Evolutionary conservation across 768 basidiomycete genomes (phyloP).

Genomic region (Lactarius sanguifluus): DNA sequence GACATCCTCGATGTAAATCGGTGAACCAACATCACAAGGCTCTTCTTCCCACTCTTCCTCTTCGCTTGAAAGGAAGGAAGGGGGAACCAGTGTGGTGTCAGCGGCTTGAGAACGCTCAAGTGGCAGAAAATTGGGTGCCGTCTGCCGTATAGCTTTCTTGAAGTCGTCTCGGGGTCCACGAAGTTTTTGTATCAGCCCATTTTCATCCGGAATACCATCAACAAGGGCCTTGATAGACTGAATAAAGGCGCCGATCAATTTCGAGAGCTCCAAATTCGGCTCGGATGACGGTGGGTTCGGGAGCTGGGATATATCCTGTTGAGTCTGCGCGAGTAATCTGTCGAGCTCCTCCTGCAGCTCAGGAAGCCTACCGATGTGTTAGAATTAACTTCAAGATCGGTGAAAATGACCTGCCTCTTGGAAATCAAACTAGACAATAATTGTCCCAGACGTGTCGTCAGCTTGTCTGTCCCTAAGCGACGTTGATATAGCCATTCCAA

Average conservation of each 20-base stretch:
- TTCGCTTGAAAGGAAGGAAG: constrained; percentile 33
- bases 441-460: constrained; percentile 59
- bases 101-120: constrained; percentile 35
- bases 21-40: constrained; percentile 11
- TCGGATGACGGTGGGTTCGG: constrained; percentile 56
- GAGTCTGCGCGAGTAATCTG: constrained; percentile 43
- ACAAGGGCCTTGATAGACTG: constrained; percentile 45
- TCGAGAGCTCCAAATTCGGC: constrained; percentile 55
- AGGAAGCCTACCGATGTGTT: constrained; percentile 49
- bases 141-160: constrained; percentile 44
- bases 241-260: constrained; percentile 47
- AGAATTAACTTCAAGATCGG: too few relatives aligned
- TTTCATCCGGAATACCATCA: constrained; percentile 49
- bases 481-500: constrained; percentile 52
- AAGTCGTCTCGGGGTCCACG: constrained; percentile 49
- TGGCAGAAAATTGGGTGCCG: constrained; percentile 57
- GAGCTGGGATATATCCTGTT: constrained; percentile 36
- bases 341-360: constrained; percentile 60
- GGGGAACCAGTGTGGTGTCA: background rate
- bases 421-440: constrained; percentile 59
- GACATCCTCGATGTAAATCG: constrained; percentile 57
- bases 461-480: constrained; percentile 54
- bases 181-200: constrained; percentile 56
- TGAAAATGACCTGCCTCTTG: constrained; percentile 49
- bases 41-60: constrained; percentile 19